Percentiles rank a stretch among this genome's conserved stretches.
Evolutionary conservation across 768 basidiomycete genomes (phyloP).

Genomic region (Agrocybe pediades): DNA sequence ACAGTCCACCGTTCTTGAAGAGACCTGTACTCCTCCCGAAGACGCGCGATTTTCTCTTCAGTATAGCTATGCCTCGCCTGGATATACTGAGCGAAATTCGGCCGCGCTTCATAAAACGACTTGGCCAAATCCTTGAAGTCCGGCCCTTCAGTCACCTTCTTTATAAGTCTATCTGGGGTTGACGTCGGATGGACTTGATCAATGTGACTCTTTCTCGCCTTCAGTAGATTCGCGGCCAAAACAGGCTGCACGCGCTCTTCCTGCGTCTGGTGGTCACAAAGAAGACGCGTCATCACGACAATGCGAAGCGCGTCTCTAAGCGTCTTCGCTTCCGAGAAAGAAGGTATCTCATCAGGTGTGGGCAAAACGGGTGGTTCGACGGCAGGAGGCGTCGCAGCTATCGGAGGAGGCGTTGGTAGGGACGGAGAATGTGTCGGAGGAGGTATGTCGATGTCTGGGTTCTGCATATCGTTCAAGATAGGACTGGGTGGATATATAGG

Average conservation of each 20-base stretch:
- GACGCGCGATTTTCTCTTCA: constrained; percentile 51
- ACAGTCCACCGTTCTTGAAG: constrained; percentile 74
- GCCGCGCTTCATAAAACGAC: constrained; percentile 41
- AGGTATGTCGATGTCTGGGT: constrained; percentile 17
- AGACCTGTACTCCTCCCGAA: constrained; percentile 67
- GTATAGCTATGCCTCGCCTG: constrained; percentile 50
- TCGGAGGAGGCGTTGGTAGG: constrained; percentile 10
- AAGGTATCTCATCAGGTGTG: constrained; percentile 36
- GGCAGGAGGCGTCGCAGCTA: constrained; percentile 3
- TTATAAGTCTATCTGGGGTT: constrained; percentile 45
- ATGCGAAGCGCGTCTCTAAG: constrained; percentile 63
- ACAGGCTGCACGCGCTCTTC: constrained; percentile 66
- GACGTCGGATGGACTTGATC: constrained; percentile 29
- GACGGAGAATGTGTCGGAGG: constrained; percentile 22
- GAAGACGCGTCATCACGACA: constrained; percentile 62
- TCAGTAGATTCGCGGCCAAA: constrained; percentile 65
- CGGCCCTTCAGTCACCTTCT: constrained; percentile 44
- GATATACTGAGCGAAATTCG: constrained; percentile 56
- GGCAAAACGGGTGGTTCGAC: constrained; percentile 10
- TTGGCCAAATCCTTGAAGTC: constrained; percentile 35
- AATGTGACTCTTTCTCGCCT: constrained; percentile 41
- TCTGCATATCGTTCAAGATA: constrained; percentile 8
- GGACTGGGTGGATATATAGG: constrained; percentile 16
- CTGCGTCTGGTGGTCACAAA: constrained; percentile 60
- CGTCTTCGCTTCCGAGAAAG: constrained; percentile 41